phyloP scores from a whole-genome alignment of 192 early-diverging fungal genomes.

The Coemansia sp. region DNA sequence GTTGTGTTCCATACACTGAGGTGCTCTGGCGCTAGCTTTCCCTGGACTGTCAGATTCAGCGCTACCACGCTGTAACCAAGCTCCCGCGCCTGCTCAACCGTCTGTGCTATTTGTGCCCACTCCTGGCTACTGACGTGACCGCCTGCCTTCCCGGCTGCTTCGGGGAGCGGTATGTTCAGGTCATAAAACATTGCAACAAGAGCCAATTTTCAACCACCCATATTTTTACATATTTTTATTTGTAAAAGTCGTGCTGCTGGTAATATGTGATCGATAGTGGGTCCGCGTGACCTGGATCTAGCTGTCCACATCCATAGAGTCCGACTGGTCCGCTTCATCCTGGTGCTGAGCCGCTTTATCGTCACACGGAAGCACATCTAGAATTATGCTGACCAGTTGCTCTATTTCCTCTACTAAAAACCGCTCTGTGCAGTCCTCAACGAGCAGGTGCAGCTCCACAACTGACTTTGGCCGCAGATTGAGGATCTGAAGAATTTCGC shows the following conservation, averaged over 20 bases:
- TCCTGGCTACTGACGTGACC: constrained; percentile 28
- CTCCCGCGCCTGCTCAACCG: constrained; percentile 35
- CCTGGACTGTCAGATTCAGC: constrained; percentile 42
- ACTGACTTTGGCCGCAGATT: constrained; percentile 65
- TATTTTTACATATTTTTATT: not conserved
- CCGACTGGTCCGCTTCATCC: constrained; percentile 10
- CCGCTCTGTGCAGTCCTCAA: constrained; percentile 73
- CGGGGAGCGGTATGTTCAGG: constrained; percentile 51
- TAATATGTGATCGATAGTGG: not conserved
- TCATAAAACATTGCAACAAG: constrained; percentile 44
- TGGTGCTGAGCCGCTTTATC: constrained; percentile 7
- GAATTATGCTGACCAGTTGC: constrained; percentile 35
- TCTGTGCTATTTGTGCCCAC: constrained; percentile 39
- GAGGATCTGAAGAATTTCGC: constrained; percentile 72
- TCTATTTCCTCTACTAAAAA: constrained; percentile 58
- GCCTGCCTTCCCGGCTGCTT: constrained; percentile 30
- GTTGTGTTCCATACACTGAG: constrained; percentile 31
- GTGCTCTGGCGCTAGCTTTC: constrained; percentile 32
- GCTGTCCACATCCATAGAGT: constrained; percentile 19
- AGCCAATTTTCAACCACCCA: not conserved
- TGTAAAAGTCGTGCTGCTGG: not conserved
- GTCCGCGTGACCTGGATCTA: not conserved
- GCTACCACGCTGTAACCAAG: constrained; percentile 47
- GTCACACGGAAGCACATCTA: constrained; percentile 45
- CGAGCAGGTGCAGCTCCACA: constrained; percentile 68